Percentiles rank a stretch among this genome's conserved stretches.
Evolutionary conservation across 2,329 filamentous ascomycete genomes (phyloP).

Genomic region (Chrysoporthe cubensis): DNA sequence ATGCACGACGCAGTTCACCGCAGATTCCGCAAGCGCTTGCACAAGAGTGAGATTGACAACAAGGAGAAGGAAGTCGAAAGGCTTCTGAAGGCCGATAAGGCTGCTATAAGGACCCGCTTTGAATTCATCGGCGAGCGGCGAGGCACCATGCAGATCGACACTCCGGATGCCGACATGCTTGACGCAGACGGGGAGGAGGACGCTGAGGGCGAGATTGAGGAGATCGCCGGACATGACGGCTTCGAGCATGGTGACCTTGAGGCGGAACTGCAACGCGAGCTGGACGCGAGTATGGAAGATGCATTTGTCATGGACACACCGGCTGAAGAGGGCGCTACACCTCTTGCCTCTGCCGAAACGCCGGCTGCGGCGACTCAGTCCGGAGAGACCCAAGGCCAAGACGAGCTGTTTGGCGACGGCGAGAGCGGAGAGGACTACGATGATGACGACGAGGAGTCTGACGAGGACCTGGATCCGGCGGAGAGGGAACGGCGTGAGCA

Average conservation of each 20-base stretch:
- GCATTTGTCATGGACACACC: slow-evolving; percentile 60
- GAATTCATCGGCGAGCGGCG: slow-evolving; percentile 64
- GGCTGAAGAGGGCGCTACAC: slow-evolving; percentile 44
- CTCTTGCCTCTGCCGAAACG: slow-evolving; percentile 46
- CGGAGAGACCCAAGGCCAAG: slow-evolving; percentile 51
- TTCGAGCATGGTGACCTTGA: slow-evolving; percentile 41
- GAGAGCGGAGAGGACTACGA: slow-evolving; percentile 48
- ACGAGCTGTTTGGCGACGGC: slow-evolving; percentile 45
- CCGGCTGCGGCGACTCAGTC: slow-evolving; percentile 48
- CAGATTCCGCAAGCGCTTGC: slow-evolving; percentile 80
- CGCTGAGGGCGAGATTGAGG: slow-evolving; percentile 43
- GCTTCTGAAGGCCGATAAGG: slow-evolving; percentile 70
- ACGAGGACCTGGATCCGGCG: slow-evolving; percentile 59
- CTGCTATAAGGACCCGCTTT: slow-evolving; percentile 62
- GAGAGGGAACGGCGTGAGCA: slow-evolving; percentile 54
- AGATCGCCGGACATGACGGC: slow-evolving; percentile 30
- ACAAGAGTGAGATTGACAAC: slow-evolving; percentile 77
- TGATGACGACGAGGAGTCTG: slow-evolving; percentile 57
- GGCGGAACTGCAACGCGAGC: slow-evolving; percentile 35
- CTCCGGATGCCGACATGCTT: slow-evolving; percentile 43
- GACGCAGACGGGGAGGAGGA: slow-evolving; percentile 56
- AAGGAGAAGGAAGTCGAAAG: slow-evolving; percentile 80
- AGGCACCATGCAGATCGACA: slow-evolving; percentile 30
- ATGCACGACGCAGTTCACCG: slow-evolving; percentile 85
- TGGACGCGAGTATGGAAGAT: slow-evolving; percentile 44